Conservation (phyloP, 805 yeast species). For the Yamadazyma sp. region DNA sequence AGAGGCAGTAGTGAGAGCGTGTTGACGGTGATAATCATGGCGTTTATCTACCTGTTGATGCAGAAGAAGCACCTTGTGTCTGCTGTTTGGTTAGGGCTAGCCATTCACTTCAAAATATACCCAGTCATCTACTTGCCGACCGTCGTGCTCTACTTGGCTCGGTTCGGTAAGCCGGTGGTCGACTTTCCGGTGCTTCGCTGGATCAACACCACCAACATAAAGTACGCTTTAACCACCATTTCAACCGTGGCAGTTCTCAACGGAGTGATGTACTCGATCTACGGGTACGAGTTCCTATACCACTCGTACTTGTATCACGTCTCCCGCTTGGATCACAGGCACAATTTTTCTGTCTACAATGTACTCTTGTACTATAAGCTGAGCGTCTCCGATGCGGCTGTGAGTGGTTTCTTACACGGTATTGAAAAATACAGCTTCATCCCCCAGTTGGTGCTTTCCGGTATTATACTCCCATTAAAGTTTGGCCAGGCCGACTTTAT, state of each 20-base stretch:
- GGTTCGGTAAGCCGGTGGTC: slow-evolving; percentile 21
- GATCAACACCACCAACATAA: slow-evolving; percentile 38
- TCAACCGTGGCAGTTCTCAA: slow-evolving; percentile 50
- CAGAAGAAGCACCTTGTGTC: slow-evolving; percentile 26
- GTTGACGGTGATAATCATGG: slow-evolving; percentile 72
- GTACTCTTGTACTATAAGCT: slow-evolving; percentile 66
- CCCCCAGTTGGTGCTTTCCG: slow-evolving; percentile 73
- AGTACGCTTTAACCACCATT: slow-evolving; percentile 32
- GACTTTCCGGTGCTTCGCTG: slow-evolving; percentile 31
- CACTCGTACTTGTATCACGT: slow-evolving; percentile 85
- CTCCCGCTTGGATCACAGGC: slow-evolving; percentile 85
- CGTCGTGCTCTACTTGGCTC: slow-evolving; percentile 46
- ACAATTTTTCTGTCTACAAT: slow-evolving; percentile 89
- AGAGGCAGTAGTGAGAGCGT: slow-evolving; percentile 93
- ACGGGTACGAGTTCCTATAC: slow-evolving; percentile 72
- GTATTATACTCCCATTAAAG: slow-evolving; percentile 54
- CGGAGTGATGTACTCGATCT: slow-evolving; percentile 59
- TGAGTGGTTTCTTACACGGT: slow-evolving; percentile 17
- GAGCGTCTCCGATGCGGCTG: slow-evolving; percentile 17
- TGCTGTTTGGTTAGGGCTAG: slow-evolving; percentile 61
- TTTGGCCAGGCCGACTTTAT: slow-evolving; percentile 33
- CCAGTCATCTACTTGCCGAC: slow-evolving; percentile 88
- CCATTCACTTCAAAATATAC: slow-evolving; percentile 88
- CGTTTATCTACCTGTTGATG: slow-evolving; percentile 50
- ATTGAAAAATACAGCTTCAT: slow-evolving; percentile 68